These are phyloP conservation scores for Cutaneotrichosporon mucoides DNA, from an alignment of 1,284 basidiomycete genomes.

Conservation along the genomic window DNA sequence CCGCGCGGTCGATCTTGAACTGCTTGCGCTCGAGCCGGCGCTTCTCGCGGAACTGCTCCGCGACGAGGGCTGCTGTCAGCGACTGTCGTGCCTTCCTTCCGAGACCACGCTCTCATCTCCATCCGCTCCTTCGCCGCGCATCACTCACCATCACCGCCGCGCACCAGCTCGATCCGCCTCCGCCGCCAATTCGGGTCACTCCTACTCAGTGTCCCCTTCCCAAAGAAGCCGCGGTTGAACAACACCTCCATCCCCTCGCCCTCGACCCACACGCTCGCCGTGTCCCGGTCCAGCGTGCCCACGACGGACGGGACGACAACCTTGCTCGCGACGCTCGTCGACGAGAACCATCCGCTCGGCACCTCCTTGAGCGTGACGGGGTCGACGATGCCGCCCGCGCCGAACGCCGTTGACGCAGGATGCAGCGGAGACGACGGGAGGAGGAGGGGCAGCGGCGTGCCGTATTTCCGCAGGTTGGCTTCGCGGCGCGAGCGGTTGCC, in stretches of 20 bases:
- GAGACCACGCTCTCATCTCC: background rate
- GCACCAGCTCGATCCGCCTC: slow-evolving; percentile 64
- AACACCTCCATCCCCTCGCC: slow-evolving; percentile 64
- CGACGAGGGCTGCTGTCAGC: slow-evolving; percentile 31
- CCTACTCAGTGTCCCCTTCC: slow-evolving; percentile 87
- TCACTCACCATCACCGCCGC: slow-evolving; percentile 45
- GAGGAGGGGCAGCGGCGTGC: slow-evolving; percentile 45
- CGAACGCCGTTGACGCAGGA: slow-evolving; percentile 9
- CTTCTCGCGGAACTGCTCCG: slow-evolving; percentile 78
- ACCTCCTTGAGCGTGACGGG: slow-evolving; percentile 2
- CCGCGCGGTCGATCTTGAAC: slow-evolving; percentile 77
- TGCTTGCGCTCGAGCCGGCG: slow-evolving; percentile 78
- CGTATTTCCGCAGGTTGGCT: slow-evolving; percentile 29
- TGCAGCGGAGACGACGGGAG: slow-evolving; percentile 34
- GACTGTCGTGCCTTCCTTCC: background rate
- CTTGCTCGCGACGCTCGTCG: background rate
- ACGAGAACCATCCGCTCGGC: background rate
- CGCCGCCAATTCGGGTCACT: slow-evolving; percentile 92
- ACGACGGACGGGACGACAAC: slow-evolving; percentile 14
- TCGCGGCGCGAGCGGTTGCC: background rate
- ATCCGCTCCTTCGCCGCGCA: background rate
- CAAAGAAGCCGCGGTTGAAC: slow-evolving; percentile 93
- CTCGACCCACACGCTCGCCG: slow-evolving; percentile 74
- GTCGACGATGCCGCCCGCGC: background rate
- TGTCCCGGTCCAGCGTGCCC: slow-evolving; percentile 66